Evolutionary conservation across 2,329 filamentous ascomycete genomes (phyloP), one percentile per base, ranked within the genome.

Genomic region (Leptoxyphium fumago): DNA sequence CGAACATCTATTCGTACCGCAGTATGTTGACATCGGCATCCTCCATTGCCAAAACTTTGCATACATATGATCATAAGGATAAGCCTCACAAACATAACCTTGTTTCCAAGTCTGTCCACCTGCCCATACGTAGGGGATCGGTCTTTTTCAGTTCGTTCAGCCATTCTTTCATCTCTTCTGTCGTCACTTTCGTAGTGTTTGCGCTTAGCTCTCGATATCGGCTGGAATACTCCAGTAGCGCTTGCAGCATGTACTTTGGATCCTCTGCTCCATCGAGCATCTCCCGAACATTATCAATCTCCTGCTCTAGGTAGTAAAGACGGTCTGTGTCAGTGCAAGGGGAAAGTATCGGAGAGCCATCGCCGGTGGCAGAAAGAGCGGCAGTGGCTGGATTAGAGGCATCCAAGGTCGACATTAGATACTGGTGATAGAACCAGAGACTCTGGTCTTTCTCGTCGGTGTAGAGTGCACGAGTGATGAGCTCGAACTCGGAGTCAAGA

Each of bases 371-470:
- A 5, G 32, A 13, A 13, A 36, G 13, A 2, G 41, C 10, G 1
- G 47, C 43, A 2, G 66, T 58, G 11, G 68, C 64, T 60, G 66
- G 41, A 64, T 66, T 55, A 68, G 71, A 43, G 73, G 67, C 53
- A 83, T 68, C 56, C 51, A 63, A 42, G 52, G 80, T 82, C 47
- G 78, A 74, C 66, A 95, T 78, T 45, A 95, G 68, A 56, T 82
- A 94, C 54, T 91, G 83, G 61, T 96, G 87, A 58, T 98, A 96
- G 63, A 93, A 94, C 88, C 91, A 98, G 5, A 95, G 71, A 14
- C 87, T 94, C 59, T 96, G 89, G 59, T 96, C 89, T 53, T 94
- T 87, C 0, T 89, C 87, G 46, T 93, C 88, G 32, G 85, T 84
- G 47, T 87, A 91, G 41, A 96, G 70, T 0, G 83, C 88, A 45